These are phyloP conservation scores for Cryphonectria japonica DNA, from an alignment of 2,329 filamentous ascomycete species.

Conservation along the genomic window DNA sequence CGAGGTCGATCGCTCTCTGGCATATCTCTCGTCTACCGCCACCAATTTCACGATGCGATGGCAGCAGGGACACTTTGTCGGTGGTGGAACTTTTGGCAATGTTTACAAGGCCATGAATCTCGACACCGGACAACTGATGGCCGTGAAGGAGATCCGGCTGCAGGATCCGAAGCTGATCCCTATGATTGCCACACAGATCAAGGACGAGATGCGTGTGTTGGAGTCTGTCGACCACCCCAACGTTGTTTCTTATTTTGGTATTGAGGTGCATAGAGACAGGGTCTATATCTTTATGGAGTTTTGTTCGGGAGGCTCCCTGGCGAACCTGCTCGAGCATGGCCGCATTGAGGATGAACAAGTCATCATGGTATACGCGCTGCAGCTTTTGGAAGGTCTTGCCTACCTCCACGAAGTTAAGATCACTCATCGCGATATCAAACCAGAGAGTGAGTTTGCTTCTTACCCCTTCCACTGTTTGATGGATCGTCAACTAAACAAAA, in stretches of 20 bases:
- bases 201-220: slow-evolving; percentile 95
- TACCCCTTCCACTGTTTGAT: not conserved
- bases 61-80: slow-evolving; percentile 99
- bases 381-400: slow-evolving; percentile 89
- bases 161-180: slow-evolving; percentile 97
- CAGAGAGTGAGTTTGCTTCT: slow-evolving; percentile 73
- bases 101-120: slow-evolving; percentile 98
- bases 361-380: slow-evolving; percentile 93
- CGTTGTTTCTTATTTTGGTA: slow-evolving; percentile 95
- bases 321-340: slow-evolving; percentile 87
- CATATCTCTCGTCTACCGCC: slow-evolving; percentile 89
- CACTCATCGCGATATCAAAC: slow-evolving; percentile 96
- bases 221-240: slow-evolving; percentile 97
- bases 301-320: slow-evolving; percentile 91
- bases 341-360: slow-evolving; percentile 98
- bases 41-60: slow-evolving; percentile 95
- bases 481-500: slow-evolving; percentile 24
- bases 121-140: slow-evolving; percentile 95
- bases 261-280: slow-evolving; percentile 96
- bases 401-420: slow-evolving; percentile 93
- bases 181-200: slow-evolving; percentile 89
- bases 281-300: slow-evolving; percentile 99
- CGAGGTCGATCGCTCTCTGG: slow-evolving; percentile 92
- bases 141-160: slow-evolving; percentile 96
- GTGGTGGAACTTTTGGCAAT: slow-evolving; percentile 94